Evolutionary conservation across 257 asterid genomes (phyloP).

Genomic region (Eustoma russellianum): DNA sequence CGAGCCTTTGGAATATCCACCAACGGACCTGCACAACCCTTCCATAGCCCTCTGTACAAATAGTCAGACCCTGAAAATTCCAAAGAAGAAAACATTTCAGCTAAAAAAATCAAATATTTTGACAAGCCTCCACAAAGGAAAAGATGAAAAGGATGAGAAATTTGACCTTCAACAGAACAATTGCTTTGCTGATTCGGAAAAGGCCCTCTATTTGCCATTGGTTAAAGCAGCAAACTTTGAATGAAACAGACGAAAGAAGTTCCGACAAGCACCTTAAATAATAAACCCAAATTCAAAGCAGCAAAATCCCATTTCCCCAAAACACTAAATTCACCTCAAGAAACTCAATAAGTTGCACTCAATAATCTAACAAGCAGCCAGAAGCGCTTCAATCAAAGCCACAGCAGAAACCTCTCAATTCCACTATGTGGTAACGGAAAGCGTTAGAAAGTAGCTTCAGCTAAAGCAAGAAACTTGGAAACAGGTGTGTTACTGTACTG

Average conservation of each 20-base stretch:
- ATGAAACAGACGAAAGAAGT: neutral
- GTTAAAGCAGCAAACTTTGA: slow-evolving; percentile 2
- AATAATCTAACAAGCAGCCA: slow-evolving; percentile 7
- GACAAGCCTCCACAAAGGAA: too few species aligned
- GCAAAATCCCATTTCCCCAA: neutral
- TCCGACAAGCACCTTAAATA: slow-evolving; percentile 7
- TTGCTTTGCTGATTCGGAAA: slow-evolving; percentile 18
- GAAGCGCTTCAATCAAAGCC: slow-evolving; percentile 1
- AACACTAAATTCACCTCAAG: slow-evolving; percentile 8
- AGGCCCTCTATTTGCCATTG: slow-evolving; percentile 29
- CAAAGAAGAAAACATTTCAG: too few species aligned
- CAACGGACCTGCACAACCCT: slow-evolving; percentile 94
- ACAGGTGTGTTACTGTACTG: neutral
- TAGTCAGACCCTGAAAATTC: slow-evolving; percentile 33
- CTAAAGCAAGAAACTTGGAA: slow-evolving; percentile 1
- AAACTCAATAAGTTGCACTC: slow-evolving; percentile 10
- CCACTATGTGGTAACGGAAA: slow-evolving; percentile 4
- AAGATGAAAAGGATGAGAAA: neutral
- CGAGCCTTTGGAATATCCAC: slow-evolving; percentile 71
- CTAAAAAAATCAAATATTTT: too few species aligned
- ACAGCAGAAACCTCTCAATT: slow-evolving; percentile 11
- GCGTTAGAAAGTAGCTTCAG: slow-evolving; percentile 6
- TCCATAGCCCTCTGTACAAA: slow-evolving; percentile 71
- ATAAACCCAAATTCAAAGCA: slow-evolving; percentile 2
- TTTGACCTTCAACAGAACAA: slow-evolving; percentile 19